phyloP scores from a whole-genome alignment of 805 yeast genomes.

The Saturnispora saitoi region DNA sequence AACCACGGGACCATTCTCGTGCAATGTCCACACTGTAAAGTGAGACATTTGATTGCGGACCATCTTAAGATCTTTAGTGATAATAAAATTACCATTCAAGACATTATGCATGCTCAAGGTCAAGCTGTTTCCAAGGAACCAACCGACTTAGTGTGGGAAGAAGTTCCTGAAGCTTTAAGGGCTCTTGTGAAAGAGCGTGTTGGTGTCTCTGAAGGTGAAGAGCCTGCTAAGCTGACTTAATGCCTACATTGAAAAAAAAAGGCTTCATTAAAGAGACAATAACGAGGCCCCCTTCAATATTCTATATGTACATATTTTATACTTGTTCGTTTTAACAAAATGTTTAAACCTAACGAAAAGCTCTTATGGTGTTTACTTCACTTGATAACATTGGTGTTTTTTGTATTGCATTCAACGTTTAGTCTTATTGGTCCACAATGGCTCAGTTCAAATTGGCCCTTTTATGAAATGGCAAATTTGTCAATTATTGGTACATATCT shows the following conservation, averaged over 20 bases:
- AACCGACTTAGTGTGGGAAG: slow-evolving; percentile 62
- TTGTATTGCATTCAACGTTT: slow-evolving; percentile 11
- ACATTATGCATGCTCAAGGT: slow-evolving; percentile 67
- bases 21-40: slow-evolving; percentile 86
- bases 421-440: slow-evolving; percentile 10
- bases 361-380: slow-evolving; percentile 4
- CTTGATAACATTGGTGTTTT: slow-evolving; percentile 11
- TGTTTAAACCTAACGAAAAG: no score
- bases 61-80: slow-evolving; percentile 80
- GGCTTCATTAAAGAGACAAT: no score
- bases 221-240: background rate
- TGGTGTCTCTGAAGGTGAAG: slow-evolving; percentile 21
- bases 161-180: slow-evolving; percentile 50
- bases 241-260: background rate
- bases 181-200: slow-evolving; percentile 54
- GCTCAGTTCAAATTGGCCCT: slow-evolving; percentile 7
- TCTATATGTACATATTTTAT: background rate
- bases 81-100: slow-evolving; percentile 65
- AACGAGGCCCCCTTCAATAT: background rate
- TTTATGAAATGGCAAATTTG: slow-evolving; percentile 18
- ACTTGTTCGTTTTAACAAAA: no score
- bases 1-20: slow-evolving; percentile 77
- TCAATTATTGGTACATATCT: slow-evolving; percentile 25
- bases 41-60: slow-evolving; percentile 87
- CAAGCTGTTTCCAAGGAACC: slow-evolving; percentile 58